Percentiles rank a stretch among this genome's conserved stretches.
These are phyloP conservation scores for Blastobotrys ciferrii DNA, from an alignment of 1,139 yeast species.

Conservation along the genomic window DNA sequence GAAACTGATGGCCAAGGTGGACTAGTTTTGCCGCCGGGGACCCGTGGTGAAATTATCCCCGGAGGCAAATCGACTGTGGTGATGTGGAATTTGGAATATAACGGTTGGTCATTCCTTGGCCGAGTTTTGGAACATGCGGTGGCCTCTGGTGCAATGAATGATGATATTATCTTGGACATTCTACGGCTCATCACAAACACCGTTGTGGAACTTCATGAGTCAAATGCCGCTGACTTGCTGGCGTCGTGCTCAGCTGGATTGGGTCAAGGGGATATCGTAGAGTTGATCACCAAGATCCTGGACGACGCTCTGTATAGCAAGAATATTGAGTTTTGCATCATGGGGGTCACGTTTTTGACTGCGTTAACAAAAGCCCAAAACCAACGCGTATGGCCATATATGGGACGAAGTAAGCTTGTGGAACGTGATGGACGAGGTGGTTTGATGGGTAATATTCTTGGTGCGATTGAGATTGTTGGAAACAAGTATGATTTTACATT, in stretches of 20 bases:
- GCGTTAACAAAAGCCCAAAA: conserved; percentile 52
- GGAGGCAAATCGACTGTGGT: conserved; percentile 43
- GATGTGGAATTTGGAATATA: conserved; percentile 68
- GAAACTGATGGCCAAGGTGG: conserved; percentile 42
- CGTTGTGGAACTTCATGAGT: conserved; percentile 29
- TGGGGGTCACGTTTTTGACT: conserved; percentile 52
- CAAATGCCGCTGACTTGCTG: conserved; percentile 45
- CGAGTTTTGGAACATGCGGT: conserved; percentile 63
- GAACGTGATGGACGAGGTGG: conserved; percentile 72
- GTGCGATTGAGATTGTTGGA: conserved; percentile 68
- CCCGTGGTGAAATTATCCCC: conserved; percentile 67
- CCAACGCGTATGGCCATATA: conserved; percentile 74
- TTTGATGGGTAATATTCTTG: conserved; percentile 58
- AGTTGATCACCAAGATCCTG: conserved; percentile 60
- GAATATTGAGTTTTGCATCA: conserved; percentile 47
- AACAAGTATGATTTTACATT: conserved; percentile 68
- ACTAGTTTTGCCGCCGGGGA: conserved; percentile 49
- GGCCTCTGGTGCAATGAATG: conserved; percentile 32
- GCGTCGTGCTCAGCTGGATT: conserved; percentile 55
- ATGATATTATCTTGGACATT: conserved; percentile 46
- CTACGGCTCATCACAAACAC: conserved; percentile 52
- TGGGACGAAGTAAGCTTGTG: conserved; percentile 64
- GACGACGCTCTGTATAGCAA: conserved; percentile 67
- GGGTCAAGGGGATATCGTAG: conserved; percentile 67
- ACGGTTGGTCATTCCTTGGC: conserved; percentile 87